phyloP scores from a whole-genome alignment of 257 asterid species.

The Apocynum venetum region DNA sequence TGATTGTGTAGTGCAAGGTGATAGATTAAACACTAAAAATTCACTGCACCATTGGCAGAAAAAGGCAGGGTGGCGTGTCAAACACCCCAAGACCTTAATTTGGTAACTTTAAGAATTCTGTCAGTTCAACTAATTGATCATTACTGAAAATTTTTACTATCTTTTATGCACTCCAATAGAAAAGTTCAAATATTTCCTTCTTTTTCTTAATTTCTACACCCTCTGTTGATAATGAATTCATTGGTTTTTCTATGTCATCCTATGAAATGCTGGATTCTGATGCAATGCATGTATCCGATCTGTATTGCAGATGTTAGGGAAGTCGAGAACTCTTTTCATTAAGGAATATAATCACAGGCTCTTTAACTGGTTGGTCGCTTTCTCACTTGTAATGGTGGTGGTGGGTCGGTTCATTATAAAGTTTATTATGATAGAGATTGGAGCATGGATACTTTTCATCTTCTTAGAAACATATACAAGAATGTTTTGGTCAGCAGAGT shows the following conservation, averaged over 20 bases:
- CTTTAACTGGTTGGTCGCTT: conserved; percentile 94
- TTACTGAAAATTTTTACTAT: neutral
- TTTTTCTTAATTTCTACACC: neutral
- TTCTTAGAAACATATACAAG: conserved; percentile 94
- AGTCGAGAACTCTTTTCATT: conserved; percentile 76
- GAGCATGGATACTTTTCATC: conserved; percentile 92
- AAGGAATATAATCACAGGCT: conserved; percentile 95
- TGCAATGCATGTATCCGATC: conserved; percentile 1
- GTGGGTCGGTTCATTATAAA: conserved; percentile 85
- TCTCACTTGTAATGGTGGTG: conserved; percentile 93
- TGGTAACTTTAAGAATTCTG: neutral
- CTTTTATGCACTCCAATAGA: neutral
- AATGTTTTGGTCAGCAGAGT: conserved; percentile 96
- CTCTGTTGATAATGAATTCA: neutral
- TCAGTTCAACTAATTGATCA: neutral
- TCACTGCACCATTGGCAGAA: neutral
- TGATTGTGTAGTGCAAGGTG: neutral
- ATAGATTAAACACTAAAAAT: neutral
- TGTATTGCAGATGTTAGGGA: conserved; percentile 84
- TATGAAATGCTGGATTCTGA: neutral
- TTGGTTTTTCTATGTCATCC: neutral
- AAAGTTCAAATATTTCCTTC: neutral
- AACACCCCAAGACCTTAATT: neutral
- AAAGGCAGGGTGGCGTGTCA: neutral
- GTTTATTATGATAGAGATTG: conserved; percentile 76